Base-by-base conservation (phyloP, 768 basidiomycete genomes). In the Chlorophyllum brunneum region DNA sequence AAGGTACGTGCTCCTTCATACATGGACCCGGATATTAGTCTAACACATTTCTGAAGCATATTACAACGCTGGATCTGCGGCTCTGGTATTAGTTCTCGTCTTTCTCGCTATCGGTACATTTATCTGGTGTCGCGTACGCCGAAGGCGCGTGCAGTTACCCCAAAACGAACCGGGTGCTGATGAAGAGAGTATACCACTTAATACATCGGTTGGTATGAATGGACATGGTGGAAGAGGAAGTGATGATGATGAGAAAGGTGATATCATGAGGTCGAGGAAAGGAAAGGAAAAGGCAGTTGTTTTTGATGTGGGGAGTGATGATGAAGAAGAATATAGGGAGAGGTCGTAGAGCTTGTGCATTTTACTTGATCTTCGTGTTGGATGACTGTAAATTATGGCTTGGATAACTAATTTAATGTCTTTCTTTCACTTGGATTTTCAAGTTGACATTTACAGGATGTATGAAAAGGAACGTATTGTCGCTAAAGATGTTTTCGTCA, bases 21-120 rank as follows among this genome's bases (percentile, higher is more conserved):
- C 10, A 20, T 3, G 44, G 31, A 48, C 24, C 33, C 20, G 29
- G 22, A 39, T 5, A 36, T 39, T 40, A 5, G 15, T 44, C 29
- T 37, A 48, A 36, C 33, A 31, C 54, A 44, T 29, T 26, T 6
- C 36, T 38, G 10, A 48, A 92, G 94, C 92, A n/a, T 95, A 94
- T 66, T 97, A 95, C 65, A 95, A 95, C 55, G 88, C 92, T 29
- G 92, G 91, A 9, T 93, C 92, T 0, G 89, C 87, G 1, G 84
- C 87, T 2, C 71, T 94, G n/a, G 83, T 95, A 20, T 76, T 98
- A 34, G 63, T 95, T 2, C 67, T 97, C 48, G 77, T 95, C 52
- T 73, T 81, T 30, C 61, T 81, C 16, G 76, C 75, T 13, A 80
- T 94, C 47, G 90, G 83, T 0, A 67, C 79, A 8, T 92, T 88